Percentiles rank a stretch among this genome's conserved stretches.
Evolutionary conservation across 352 stramenopile genomes (phyloP).

Genomic region (Phytopythium kandeliae): DNA sequence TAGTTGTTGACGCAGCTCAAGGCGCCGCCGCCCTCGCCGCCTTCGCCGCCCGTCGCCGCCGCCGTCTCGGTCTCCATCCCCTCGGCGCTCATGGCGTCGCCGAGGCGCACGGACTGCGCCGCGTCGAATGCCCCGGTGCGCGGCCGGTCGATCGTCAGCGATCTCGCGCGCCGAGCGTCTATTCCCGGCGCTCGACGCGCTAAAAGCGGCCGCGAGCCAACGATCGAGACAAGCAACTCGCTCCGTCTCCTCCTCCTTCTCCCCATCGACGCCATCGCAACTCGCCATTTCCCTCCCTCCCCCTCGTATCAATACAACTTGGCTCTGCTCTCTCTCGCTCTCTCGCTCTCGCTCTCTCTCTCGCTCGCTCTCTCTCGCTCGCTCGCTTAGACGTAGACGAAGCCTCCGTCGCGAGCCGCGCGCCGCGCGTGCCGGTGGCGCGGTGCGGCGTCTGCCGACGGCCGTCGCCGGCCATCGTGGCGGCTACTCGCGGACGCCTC

Average conservation of each 20-base stretch:
- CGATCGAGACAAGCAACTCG: too few relatives aligned
- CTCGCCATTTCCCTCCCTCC: background rate
- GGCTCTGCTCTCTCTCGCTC: too few relatives aligned
- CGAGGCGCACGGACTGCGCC: too few relatives aligned
- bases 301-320: background rate
- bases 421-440: background rate
- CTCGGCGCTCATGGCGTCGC: slow-evolving; percentile 42
- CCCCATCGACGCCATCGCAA: too few relatives aligned
- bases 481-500: too few relatives aligned
- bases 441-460: background rate
- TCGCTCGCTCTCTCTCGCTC: background rate
- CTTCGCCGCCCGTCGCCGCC: slow-evolving; percentile 51
- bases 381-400: background rate
- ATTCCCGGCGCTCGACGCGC: too few relatives aligned
- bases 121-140: too few relatives aligned
- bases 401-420: background rate
- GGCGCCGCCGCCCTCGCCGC: slow-evolving; percentile 50
- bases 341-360: too few relatives aligned
- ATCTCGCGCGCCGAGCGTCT: too few relatives aligned
- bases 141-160: too few relatives aligned
- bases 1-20: slow-evolving; percentile 77
- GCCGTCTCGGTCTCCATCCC: slow-evolving; percentile 68
- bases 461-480: background rate
- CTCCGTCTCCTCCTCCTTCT: too few relatives aligned
- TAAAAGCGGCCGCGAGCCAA: too few relatives aligned